Evolutionary conservation across 2,329 filamentous ascomycete genomes (phyloP).

Genomic region (Apiospora arundinis): DNA sequence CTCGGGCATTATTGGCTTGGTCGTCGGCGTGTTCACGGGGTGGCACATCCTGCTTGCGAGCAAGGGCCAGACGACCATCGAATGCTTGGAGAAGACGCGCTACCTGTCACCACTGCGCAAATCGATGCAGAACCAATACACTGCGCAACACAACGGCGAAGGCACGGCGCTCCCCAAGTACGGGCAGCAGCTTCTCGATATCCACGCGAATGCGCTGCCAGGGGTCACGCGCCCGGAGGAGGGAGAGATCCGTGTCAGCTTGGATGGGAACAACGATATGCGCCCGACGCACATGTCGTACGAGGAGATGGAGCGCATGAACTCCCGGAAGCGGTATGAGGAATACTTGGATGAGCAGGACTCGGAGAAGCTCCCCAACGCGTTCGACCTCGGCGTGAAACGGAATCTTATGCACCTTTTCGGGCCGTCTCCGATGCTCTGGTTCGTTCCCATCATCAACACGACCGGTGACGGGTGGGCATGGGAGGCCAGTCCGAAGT

Average conservation of each 20-base stretch:
- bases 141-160: conserved; percentile 59
- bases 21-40: conserved; percentile 84
- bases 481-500: conserved; percentile 86
- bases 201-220: conserved; percentile 81
- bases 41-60: conserved; percentile 89
- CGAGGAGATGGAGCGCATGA: conserved; percentile 60
- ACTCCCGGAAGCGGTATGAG: conserved; percentile 62
- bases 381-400: conserved; percentile 87
- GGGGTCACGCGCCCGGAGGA: conserved; percentile 83
- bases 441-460: conserved; percentile 82
- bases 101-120: conserved; percentile 84
- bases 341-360: conserved; percentile 91
- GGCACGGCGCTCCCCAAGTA: conserved; percentile 62
- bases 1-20: conserved; percentile 88
- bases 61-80: conserved; percentile 89
- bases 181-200: conserved; percentile 78
- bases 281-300: conserved; percentile 54
- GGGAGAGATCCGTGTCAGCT: conserved; percentile 65
- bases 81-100: conserved; percentile 93
- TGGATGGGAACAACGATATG: conserved; percentile 30
- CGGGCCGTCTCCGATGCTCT: conserved; percentile 73
- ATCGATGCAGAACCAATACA: conserved; percentile 69
- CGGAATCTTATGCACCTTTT: conserved; percentile 84
- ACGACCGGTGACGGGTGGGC: conserved; percentile 92
- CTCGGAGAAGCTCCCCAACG: conserved; percentile 85